phyloP scores from a whole-genome alignment of 225 moss, liverwort and hornwort species.

The Lunularia cruciata region DNA sequence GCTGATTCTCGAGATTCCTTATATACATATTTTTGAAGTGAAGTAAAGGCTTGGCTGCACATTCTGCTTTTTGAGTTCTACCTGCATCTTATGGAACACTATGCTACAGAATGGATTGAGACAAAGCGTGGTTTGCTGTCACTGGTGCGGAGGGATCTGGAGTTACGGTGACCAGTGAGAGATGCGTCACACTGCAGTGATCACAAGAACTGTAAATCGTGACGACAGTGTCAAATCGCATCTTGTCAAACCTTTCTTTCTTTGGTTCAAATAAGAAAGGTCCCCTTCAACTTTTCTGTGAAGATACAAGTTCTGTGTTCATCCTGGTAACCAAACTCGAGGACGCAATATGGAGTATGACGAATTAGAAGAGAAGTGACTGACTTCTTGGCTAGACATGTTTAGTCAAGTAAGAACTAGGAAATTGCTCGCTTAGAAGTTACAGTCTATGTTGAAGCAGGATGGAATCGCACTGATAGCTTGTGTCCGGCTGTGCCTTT shows the following conservation, averaged over 20 bases:
- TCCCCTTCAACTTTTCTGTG: too few species aligned
- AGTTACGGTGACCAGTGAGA: not conserved
- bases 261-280: too few species aligned
- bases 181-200: not conserved
- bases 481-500: not conserved
- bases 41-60: slow-evolving; percentile 31
- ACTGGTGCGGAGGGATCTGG: not conserved
- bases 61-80: slow-evolving; percentile 4
- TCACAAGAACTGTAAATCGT: not conserved
- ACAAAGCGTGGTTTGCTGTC: not conserved
- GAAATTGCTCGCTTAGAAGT: too few species aligned
- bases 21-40: slow-evolving; percentile 35
- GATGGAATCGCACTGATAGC: not conserved
- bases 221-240: not conserved
- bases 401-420: too few species aligned
- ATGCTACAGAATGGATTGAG: not conserved
- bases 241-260: too few species aligned
- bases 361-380: too few species aligned
- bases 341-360: too few species aligned
- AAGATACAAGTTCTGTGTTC: too few species aligned
- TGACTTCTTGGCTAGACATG: too few species aligned
- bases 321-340: too few species aligned
- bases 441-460: not conserved
- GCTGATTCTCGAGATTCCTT: slow-evolving; percentile 37
- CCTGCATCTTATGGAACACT: not conserved